Conservation (phyloP, 805 yeast species). For the Wickerhamiella vanderwaltii region DNA sequence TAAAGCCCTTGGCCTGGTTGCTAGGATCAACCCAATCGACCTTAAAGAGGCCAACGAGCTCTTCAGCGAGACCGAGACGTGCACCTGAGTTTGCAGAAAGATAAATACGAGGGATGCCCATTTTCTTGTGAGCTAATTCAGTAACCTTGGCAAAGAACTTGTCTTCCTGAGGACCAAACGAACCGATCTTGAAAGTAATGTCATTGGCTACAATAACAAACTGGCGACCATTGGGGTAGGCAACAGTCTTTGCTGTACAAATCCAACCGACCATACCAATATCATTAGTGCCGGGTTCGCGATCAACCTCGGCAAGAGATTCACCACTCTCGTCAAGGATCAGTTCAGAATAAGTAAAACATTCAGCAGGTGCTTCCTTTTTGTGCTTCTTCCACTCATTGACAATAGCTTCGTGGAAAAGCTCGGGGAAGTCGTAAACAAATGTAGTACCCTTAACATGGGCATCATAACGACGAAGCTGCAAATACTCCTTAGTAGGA, state of each 20-base stretch:
- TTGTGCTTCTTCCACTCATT: conserved; percentile 68
- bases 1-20: conserved; percentile 75
- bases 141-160: conserved; percentile 84
- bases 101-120: conserved; percentile 94
- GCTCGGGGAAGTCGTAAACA: conserved; percentile 97
- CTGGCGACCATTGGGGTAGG: conserved; percentile 92
- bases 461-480: conserved; percentile 97
- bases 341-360: conserved; percentile 69
- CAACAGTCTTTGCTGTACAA: conserved; percentile 85
- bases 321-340: conserved; percentile 70
- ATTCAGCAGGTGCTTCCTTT: conserved; percentile 45
- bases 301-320: conserved; percentile 69
- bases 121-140: conserved; percentile 70
- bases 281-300: conserved; percentile 93
- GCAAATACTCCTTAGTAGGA: conserved; percentile 95
- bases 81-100: conserved; percentile 99
- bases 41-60: conserved; percentile 73
- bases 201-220: conserved; percentile 90
- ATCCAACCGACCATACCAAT: conserved; percentile 98
- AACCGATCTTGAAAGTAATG: conserved; percentile 95
- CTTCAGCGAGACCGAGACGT: conserved; percentile 96
- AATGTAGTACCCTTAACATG: conserved; percentile 97
- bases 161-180: conserved; percentile 96
- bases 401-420: conserved; percentile 83
- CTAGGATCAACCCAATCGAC: conserved; percentile 83